Evolutionary conservation across 2,329 filamentous ascomycete species (phyloP).

Genomic region (Fusarium sp.): DNA sequence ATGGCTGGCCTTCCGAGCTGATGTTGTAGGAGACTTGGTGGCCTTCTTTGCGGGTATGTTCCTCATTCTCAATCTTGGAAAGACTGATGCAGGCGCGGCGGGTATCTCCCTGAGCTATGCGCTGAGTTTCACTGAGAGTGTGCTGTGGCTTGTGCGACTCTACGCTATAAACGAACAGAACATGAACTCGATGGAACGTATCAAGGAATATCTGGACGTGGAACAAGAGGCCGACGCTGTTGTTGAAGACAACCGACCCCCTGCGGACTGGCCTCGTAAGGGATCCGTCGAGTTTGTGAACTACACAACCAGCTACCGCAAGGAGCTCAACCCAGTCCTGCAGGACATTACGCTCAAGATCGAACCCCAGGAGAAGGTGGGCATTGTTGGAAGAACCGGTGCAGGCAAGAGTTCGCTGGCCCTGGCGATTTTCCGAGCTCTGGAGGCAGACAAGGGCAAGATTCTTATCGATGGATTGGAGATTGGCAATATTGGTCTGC

Average conservation of each 20-base stretch:
- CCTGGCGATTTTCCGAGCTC: conserved; percentile 90
- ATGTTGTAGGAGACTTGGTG: conserved; percentile 90
- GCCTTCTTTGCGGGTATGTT: conserved; percentile 95
- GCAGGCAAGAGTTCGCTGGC: conserved; percentile 97
- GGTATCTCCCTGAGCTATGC: conserved; percentile 96
- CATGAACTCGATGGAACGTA: conserved; percentile 98
- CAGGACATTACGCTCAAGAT: conserved; percentile 90
- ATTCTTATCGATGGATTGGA: conserved; percentile 95
- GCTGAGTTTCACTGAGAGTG: conserved; percentile 96
- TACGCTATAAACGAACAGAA: conserved; percentile 98
- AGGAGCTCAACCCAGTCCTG: conserved; percentile 89
- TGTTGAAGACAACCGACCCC: conserved; percentile 83
- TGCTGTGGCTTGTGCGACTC: conserved; percentile 94
- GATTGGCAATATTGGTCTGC: conserved; percentile 90
- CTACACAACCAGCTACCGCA: conserved; percentile 91
- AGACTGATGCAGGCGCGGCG: conserved; percentile 89
- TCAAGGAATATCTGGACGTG: conserved; percentile 97
- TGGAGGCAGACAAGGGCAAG: conserved; percentile 91
- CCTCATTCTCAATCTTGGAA: conserved; percentile 85
- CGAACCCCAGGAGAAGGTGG: conserved; percentile 88
- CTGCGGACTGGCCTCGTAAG: conserved; percentile 85
- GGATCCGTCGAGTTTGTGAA: conserved; percentile 89
- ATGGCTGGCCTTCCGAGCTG: conserved; percentile 95
- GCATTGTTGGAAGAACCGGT: conserved; percentile 94
- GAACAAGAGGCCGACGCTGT: conserved; percentile 90